These are phyloP conservation scores for Pseudogymnoascus sp. DNA, from an alignment of 2,329 filamentous ascomycete genomes.

Conservation along the genomic window DNA sequence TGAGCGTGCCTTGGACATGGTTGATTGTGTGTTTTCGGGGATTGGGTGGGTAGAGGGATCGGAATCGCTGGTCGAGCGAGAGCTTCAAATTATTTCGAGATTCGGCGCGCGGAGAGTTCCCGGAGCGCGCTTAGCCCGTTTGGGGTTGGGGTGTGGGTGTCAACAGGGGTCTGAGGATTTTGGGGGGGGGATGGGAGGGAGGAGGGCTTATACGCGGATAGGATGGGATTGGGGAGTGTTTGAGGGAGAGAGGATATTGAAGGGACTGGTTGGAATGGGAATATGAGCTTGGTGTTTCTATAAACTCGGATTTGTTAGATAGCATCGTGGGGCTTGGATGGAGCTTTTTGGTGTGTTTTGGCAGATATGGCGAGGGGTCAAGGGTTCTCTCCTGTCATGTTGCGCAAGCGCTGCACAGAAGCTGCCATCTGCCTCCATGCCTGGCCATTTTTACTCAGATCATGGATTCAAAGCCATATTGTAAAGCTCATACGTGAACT, in stretches of 20 bases:
- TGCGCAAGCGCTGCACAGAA: not conserved
- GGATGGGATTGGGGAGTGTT: not conserved
- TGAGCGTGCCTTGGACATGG: conserved; percentile 28
- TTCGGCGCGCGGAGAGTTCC: not conserved
- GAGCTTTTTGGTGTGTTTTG: not conserved
- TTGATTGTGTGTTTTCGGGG: not conserved
- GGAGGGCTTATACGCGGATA: not conserved
- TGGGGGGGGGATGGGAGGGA: not conserved
- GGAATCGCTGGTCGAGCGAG: not conserved
- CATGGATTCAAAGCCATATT: not conserved
- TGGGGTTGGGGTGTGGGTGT: not conserved
- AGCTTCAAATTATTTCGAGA: conserved; percentile 2
- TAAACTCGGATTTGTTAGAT: not conserved
- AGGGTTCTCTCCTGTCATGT: not conserved
- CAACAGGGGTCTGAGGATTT: not conserved
- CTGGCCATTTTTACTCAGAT: not conserved
- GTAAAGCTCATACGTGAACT: not conserved
- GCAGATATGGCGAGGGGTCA: not conserved
- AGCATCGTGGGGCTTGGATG: not conserved
- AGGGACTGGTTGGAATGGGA: not conserved
- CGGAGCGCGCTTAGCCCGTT: not conserved
- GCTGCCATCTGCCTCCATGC: not conserved
- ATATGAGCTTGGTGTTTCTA: not conserved
- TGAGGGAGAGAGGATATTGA: not conserved
- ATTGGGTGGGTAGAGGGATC: not conserved